Percentiles rank a stretch among this genome's conserved stretches.
Evolutionary conservation across 371 early-diverging fungal species (phyloP).

Genomic region (Apophysomyces ossiformis): DNA sequence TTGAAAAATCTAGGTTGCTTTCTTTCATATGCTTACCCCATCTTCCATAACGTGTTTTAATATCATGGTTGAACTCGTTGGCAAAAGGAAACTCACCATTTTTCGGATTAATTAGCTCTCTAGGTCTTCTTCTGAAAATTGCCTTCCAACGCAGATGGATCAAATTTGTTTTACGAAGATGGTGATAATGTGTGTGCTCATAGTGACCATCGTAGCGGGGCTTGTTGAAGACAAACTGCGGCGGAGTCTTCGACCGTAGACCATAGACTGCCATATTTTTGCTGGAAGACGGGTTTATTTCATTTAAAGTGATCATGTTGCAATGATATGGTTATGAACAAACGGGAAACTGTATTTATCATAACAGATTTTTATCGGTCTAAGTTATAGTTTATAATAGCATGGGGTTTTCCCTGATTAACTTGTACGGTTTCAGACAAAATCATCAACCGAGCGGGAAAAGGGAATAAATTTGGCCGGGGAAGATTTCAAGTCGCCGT

Average conservation of each 20-base stretch:
- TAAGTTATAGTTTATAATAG: neutral
- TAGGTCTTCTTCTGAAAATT: conserved; percentile 30
- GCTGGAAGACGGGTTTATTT: neutral
- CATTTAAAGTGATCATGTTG: neutral
- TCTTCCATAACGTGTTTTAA: conserved; percentile 32
- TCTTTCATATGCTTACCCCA: conserved; percentile 27
- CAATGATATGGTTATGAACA: neutral
- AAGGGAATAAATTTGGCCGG: neutral
- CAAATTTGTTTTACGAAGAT: conserved; percentile 27
- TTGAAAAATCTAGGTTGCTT: neutral
- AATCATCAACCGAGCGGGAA: neutral
- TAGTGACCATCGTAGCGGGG: conserved; percentile 32
- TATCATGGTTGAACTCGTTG: conserved; percentile 32
- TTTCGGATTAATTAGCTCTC: neutral
- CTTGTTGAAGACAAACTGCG: conserved; percentile 36
- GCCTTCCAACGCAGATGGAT: conserved; percentile 47
- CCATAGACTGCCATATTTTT: neutral
- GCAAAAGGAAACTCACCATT: conserved; percentile 26
- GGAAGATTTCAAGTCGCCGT: neutral
- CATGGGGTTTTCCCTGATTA: neutral
- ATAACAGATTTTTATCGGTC: neutral
- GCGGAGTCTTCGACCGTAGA: conserved; percentile 21
- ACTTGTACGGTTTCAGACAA: neutral
- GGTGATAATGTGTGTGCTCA: conserved; percentile 37
- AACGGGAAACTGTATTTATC: neutral